These are phyloP conservation scores for Fusarium pilosicola DNA, from an alignment of 2,329 filamentous ascomycete genomes.

Conservation along the genomic window DNA sequence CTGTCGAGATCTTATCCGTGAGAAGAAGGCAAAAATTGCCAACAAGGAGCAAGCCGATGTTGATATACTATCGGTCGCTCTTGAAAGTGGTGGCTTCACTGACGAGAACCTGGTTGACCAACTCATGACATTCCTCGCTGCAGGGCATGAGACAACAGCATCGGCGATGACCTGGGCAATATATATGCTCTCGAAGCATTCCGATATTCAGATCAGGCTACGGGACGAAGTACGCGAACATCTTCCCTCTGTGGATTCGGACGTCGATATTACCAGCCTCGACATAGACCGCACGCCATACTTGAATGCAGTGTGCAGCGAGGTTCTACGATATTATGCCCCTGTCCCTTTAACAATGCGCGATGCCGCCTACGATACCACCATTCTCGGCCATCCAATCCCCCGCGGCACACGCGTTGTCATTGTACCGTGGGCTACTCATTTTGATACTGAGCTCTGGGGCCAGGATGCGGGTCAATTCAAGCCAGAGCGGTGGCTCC, in stretches of 20 bases:
- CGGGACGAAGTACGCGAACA: slow-evolving; percentile 72
- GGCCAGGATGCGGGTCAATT: slow-evolving; percentile 79
- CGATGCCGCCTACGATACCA: slow-evolving; percentile 70
- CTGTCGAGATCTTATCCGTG: slow-evolving; percentile 73
- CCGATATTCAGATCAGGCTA: slow-evolving; percentile 71
- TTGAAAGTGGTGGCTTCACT: slow-evolving; percentile 78
- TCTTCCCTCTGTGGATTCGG: slow-evolving; percentile 61
- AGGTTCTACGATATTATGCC: slow-evolving; percentile 77
- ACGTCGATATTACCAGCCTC: slow-evolving; percentile 49
- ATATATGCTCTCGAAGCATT: slow-evolving; percentile 74
- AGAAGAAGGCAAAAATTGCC: slow-evolving; percentile 69
- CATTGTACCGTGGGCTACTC: slow-evolving; percentile 73
- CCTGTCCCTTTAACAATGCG: slow-evolving; percentile 79
- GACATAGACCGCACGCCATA: slow-evolving; percentile 81
- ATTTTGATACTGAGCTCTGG: slow-evolving; percentile 77
- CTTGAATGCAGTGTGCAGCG: slow-evolving; percentile 80
- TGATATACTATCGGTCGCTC: slow-evolving; percentile 84
- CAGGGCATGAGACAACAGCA: slow-evolving; percentile 83
- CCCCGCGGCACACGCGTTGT: slow-evolving; percentile 77
- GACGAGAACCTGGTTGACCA: slow-evolving; percentile 88
- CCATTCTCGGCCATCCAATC: slow-evolving; percentile 71
- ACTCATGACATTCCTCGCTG: slow-evolving; percentile 89
- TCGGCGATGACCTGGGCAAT: slow-evolving; percentile 79
- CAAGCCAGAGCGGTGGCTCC: slow-evolving; percentile 81
- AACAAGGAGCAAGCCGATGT: slow-evolving; percentile 62